These are phyloP conservation scores for Amauroascus niger DNA, from an alignment of 2,329 filamentous ascomycete species.

Conservation along the genomic window DNA sequence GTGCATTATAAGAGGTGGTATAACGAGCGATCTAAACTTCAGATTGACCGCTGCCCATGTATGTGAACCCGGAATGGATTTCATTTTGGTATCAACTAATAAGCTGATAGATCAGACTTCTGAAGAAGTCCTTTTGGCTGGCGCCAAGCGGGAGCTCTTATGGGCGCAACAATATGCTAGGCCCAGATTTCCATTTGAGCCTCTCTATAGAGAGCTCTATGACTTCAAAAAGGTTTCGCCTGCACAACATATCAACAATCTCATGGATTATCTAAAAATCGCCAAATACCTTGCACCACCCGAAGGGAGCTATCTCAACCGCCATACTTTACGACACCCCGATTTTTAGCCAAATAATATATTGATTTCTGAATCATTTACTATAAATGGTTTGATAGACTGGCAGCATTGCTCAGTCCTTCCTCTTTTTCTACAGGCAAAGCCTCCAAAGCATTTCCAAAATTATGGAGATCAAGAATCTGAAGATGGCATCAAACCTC, in stretches of 20 bases:
- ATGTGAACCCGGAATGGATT: background rate
- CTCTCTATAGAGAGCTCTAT: constrained; percentile 18
- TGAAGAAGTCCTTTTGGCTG: constrained; percentile 8
- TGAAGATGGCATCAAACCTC: constrained; percentile 19
- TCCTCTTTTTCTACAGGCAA: constrained; percentile 22
- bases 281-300: background rate
- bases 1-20: constrained; percentile 3
- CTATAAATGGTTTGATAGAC: constrained; percentile 31
- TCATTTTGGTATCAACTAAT: background rate
- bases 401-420: constrained; percentile 33
- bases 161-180: constrained; percentile 17
- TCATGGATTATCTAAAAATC: constrained; percentile 13
- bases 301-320: background rate
- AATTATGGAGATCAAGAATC: constrained; percentile 24
- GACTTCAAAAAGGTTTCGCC: constrained; percentile 16
- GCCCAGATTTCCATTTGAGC: constrained; percentile 19
- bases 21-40: constrained; percentile 1
- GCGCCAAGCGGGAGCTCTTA: constrained; percentile 14
- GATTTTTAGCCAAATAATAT: constrained; percentile 36
- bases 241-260: constrained; percentile 15
- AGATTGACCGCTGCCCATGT: constrained; percentile 1
- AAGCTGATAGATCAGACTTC: constrained; percentile 1
- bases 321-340: constrained; percentile 25
- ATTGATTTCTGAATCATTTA: constrained; percentile 28
- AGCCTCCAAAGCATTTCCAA: constrained; percentile 20